Evolutionary conservation across 2,329 filamentous ascomycete species (phyloP).

Genomic region (Alternaria sp.): DNA sequence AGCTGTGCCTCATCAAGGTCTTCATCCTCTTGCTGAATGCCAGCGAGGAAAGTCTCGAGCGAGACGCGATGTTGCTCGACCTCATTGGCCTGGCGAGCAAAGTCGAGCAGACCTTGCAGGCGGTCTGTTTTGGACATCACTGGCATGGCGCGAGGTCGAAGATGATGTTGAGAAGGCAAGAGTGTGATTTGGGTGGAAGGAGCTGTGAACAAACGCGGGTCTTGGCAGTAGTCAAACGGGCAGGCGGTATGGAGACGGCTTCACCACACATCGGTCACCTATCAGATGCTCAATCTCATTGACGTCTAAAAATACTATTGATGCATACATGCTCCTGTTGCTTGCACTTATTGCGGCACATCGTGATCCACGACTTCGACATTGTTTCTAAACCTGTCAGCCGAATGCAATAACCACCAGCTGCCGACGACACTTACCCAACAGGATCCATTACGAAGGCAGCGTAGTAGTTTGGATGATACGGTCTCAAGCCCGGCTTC

Average conservation of each 20-base stretch:
- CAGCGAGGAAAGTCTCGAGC: not conserved
- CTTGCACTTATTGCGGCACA: conserved; percentile 1
- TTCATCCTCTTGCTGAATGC: not conserved
- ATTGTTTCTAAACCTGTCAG: conserved; percentile 21
- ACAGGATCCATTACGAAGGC: conserved; percentile 37
- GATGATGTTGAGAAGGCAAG: not conserved
- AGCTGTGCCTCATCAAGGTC: not conserved
- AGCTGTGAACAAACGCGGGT: not conserved
- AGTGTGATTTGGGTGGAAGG: not conserved
- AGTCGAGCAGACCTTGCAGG: not conserved
- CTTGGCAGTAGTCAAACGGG: not conserved
- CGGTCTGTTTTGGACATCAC: not conserved
- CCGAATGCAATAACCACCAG: not conserved
- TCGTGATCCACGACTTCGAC: conserved; percentile 29
- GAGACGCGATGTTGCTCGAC: not conserved
- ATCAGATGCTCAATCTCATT: not conserved
- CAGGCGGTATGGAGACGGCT: not conserved
- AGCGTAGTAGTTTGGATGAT: conserved; percentile 37
- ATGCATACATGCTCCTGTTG: not conserved
- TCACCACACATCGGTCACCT: not conserved
- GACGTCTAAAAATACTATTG: not conserved
- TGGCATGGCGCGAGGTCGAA: not conserved
- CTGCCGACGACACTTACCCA: conserved; percentile 21
- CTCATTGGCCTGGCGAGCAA: not conserved
- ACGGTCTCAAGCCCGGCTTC: conserved; percentile 30